These are phyloP conservation scores for Calophaca sinica DNA, from an alignment of 306 rosid species.

Conservation along the genomic window DNA sequence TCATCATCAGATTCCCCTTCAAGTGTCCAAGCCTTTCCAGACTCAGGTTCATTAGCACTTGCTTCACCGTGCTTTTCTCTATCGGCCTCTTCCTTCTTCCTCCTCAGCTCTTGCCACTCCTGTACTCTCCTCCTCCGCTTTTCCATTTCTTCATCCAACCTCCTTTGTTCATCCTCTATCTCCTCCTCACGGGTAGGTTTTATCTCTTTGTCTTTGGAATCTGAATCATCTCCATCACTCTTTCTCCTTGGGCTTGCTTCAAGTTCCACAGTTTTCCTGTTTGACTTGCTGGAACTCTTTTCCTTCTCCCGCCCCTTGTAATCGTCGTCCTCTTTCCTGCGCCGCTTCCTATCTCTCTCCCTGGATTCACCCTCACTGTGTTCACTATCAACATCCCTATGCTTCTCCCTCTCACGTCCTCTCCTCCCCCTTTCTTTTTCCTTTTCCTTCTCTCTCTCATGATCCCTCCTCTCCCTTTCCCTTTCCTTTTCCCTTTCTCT, in stretches of 20 bases:
- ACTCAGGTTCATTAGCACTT: conserved; percentile 64
- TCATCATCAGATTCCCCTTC: conserved; percentile 97
- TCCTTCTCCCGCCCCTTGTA: conserved; percentile 63
- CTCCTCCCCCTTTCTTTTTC: conserved; percentile 62
- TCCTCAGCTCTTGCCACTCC: conserved; percentile 92
- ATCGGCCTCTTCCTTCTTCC: conserved; percentile 85
- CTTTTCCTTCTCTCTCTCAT: conserved; percentile 56
- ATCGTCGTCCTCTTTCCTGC: conserved; percentile 68
- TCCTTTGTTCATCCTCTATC: conserved; percentile 79
- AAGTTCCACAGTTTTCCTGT: conserved; percentile 56
- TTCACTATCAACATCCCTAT: conserved; percentile 69
- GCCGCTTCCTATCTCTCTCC: conserved; percentile 72
- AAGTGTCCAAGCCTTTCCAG: conserved; percentile 89
- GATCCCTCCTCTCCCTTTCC: conserved; percentile 54
- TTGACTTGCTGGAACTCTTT: conserved; percentile 58
- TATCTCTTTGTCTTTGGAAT: conserved; percentile 58
- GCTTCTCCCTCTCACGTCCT: conserved; percentile 66
- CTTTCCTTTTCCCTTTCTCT: conserved; percentile 53
- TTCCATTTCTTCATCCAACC: conserved; percentile 92
- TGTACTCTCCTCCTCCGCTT: conserved; percentile 95
- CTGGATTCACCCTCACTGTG: conserved; percentile 62
- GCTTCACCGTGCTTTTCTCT: conserved; percentile 73
- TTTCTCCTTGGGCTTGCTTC: conserved; percentile 66
- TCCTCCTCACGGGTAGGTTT: conserved; percentile 74
- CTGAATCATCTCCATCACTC: conserved; percentile 59